Evolutionary conservation across 2,329 filamentous ascomycete genomes (phyloP).

Genomic region (Scytalidium sp.): DNA sequence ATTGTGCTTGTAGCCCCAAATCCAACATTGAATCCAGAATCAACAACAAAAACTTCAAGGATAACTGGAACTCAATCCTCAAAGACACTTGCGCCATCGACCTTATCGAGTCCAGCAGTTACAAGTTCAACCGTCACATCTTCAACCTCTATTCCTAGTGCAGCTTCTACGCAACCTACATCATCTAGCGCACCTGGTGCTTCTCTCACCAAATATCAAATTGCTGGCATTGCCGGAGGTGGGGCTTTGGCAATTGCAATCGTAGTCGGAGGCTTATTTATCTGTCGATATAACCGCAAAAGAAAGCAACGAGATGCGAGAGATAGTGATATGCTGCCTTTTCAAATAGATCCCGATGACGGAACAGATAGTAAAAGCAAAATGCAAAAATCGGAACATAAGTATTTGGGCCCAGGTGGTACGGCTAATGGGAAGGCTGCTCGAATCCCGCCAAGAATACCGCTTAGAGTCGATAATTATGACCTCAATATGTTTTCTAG

Average conservation of each 20-base stretch:
- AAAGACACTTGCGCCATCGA: slow-evolving; percentile 6
- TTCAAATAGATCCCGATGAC: slow-evolving; percentile 23
- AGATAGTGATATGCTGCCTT: slow-evolving; percentile 29
- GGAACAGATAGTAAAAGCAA: slow-evolving; percentile 12
- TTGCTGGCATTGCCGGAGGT: slow-evolving; percentile 58
- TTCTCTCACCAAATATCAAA: slow-evolving; percentile 39
- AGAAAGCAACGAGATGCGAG: slow-evolving; percentile 16
- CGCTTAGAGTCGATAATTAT: slow-evolving; percentile 20
- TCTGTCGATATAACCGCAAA: slow-evolving; percentile 30
- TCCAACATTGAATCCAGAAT: slow-evolving; percentile 11
- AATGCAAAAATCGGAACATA: slow-evolving; percentile 6
- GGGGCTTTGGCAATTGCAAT: slow-evolving; percentile 46
- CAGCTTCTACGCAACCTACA: slow-evolving; percentile 13
- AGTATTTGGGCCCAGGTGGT: slow-evolving; percentile 15
- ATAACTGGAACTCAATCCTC: slow-evolving; percentile 5
- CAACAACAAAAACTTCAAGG: slow-evolving; percentile 1
- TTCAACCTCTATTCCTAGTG: slow-evolving; percentile 15
- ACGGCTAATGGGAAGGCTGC: slow-evolving; percentile 18
- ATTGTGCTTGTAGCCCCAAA: slow-evolving; percentile 27
- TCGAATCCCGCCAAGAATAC: slow-evolving; percentile 19
- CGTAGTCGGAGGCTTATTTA: slow-evolving; percentile 37
- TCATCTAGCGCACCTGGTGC: slow-evolving; percentile 12
- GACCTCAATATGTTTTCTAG: slow-evolving; percentile 27
- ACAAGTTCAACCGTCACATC: slow-evolving; percentile 11
- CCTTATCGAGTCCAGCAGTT: slow-evolving; percentile 9